Percentiles rank a stretch among this genome's conserved stretches.
Conservation (phyloP, 2,329 filamentous ascomycete genomes). For the Hortaea werneckii region DNA sequence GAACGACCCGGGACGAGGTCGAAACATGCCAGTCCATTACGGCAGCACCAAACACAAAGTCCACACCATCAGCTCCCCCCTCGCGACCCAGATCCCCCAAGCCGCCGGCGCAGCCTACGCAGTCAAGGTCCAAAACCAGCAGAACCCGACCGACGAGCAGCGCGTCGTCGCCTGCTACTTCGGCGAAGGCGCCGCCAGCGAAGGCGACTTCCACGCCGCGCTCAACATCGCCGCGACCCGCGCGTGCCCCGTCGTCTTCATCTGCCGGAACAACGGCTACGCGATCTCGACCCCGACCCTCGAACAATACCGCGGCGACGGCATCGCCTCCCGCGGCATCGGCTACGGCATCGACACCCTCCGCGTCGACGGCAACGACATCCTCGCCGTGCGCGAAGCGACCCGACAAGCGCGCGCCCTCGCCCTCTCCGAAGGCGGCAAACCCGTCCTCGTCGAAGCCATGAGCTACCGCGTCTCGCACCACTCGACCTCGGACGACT, state of each 20-base stretch:
- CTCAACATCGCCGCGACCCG: slow-evolving; percentile 84
- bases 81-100: slow-evolving; percentile 84
- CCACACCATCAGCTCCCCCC: slow-evolving; percentile 74
- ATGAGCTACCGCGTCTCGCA: slow-evolving; percentile 98
- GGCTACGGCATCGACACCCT: slow-evolving; percentile 94
- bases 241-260: slow-evolving; percentile 78
- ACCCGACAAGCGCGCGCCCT: slow-evolving; percentile 67
- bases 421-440: slow-evolving; percentile 70
- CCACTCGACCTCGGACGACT: slow-evolving; percentile 94
- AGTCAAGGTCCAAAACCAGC: slow-evolving; percentile 66
- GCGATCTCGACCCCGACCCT: slow-evolving; percentile 82
- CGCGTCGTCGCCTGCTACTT: slow-evolving; percentile 77
- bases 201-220: slow-evolving; percentile 86
- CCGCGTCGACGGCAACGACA: slow-evolving; percentile 86
- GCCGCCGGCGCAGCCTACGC: slow-evolving; percentile 81
- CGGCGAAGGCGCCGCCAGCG: slow-evolving; percentile 79
- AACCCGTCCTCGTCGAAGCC: slow-evolving; percentile 79
- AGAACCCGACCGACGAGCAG: slow-evolving; percentile 57
- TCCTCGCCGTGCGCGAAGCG: slow-evolving; percentile 76
- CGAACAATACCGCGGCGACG: slow-evolving; percentile 85
- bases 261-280: slow-evolving; percentile 88
- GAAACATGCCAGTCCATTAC: slow-evolving; percentile 98
- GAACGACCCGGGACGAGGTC: slow-evolving; percentile 67
- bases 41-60: slow-evolving; percentile 76
- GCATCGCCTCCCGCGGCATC: slow-evolving; percentile 75